A percentile compares a stretch with the other conserved stretches of the same genome.
phyloP scores from a whole-genome alignment of 2,329 filamentous ascomycete species.

The Pestalotiopsis sp. region DNA sequence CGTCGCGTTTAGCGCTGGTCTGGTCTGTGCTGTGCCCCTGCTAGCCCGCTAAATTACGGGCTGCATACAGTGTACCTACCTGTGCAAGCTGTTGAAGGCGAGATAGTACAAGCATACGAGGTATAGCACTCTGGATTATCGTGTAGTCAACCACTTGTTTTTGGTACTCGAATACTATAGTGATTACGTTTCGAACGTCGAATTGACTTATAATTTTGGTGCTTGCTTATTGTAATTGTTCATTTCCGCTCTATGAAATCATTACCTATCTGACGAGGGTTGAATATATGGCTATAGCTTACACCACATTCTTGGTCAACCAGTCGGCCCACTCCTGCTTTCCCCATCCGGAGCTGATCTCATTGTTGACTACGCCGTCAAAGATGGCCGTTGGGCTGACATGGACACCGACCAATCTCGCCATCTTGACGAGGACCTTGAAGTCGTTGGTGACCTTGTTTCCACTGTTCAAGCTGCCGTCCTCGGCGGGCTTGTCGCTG shows the following conservation, averaged over 20 bases:
- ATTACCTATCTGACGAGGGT: background rate
- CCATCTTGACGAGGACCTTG: conserved; percentile 81
- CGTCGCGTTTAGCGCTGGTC: background rate
- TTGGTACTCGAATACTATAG: background rate
- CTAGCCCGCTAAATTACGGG: background rate
- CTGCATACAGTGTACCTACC: background rate
- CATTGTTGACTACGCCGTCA: conserved; percentile 79
- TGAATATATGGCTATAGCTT: conserved; percentile 14
- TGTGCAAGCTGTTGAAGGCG: too few relatives aligned
- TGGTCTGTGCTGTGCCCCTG: conserved; percentile 2
- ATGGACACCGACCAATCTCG: conserved; percentile 80
- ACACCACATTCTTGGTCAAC: conserved; percentile 62
- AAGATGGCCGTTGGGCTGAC: conserved; percentile 90
- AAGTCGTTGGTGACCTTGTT: conserved; percentile 85
- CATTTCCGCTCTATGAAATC: background rate
- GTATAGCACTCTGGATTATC: too few relatives aligned
- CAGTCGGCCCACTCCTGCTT: conserved; percentile 84
- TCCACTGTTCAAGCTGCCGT: conserved; percentile 74
- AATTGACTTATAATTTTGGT: background rate
- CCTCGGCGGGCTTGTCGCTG: conserved; percentile 64
- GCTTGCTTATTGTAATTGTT: background rate
- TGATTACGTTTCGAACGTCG: too few relatives aligned
- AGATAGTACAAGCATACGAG: background rate
- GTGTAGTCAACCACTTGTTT: background rate
- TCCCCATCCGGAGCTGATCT: conserved; percentile 79